phyloP scores from a whole-genome alignment of 1,284 basidiomycete species.

The Rhizoctonia solani region DNA sequence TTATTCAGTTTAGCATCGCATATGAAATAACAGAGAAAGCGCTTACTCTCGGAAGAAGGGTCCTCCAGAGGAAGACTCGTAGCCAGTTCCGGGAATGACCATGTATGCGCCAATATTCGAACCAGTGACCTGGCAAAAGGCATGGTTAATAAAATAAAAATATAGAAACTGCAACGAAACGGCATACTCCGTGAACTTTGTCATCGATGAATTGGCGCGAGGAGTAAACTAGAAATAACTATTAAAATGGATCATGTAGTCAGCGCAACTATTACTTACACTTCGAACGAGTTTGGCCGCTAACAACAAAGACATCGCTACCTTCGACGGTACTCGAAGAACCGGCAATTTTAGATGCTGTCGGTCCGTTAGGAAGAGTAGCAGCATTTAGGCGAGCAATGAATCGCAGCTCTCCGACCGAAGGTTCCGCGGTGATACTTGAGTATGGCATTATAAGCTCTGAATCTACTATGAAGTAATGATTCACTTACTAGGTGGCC shows the following conservation, averaged over 20 bases:
- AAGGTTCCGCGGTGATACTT: constrained; percentile 46
- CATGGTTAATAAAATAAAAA: background rate
- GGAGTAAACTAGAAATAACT: constrained; percentile 33
- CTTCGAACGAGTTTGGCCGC: constrained; percentile 35
- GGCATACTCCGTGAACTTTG: constrained; percentile 36
- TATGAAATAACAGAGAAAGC: background rate
- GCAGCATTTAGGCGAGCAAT: constrained; percentile 55
- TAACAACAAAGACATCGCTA: constrained; percentile 33
- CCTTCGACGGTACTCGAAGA: constrained; percentile 35
- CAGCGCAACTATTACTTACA: no score
- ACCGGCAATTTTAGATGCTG: constrained; percentile 47
- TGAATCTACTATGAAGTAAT: background rate
- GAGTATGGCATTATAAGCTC: background rate
- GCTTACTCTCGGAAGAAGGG: constrained; percentile 41
- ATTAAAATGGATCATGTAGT: no score
- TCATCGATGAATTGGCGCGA: constrained; percentile 36
- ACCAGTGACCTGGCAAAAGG: constrained; percentile 9
- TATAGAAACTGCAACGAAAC: background rate
- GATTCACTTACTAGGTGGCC: constrained; percentile 33
- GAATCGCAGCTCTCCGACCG: constrained; percentile 55
- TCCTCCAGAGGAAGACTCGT: constrained; percentile 51
- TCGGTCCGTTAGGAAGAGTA: constrained; percentile 49
- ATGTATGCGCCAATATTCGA: constrained; percentile 28
- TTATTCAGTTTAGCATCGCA: background rate
- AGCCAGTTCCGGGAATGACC: constrained; percentile 51